A percentile compares a stretch with the other conserved stretches of the same genome.
phyloP scores from a whole-genome alignment of 1,284 basidiomycete species.

The Cutaneotrichosporon cavernicola region DNA sequence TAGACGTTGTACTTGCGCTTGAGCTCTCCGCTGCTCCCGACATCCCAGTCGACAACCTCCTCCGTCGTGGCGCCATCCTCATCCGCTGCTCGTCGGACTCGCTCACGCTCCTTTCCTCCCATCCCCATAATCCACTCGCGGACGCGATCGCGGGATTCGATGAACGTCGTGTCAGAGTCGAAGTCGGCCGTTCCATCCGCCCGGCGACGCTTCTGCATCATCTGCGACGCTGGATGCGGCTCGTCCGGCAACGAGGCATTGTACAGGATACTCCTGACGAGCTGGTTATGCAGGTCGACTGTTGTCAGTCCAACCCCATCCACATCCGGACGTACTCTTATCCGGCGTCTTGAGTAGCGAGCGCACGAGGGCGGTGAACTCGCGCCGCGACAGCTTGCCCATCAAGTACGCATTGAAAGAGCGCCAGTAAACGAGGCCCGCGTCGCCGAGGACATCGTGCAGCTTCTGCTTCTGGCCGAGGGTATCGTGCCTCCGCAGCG shows the following conservation, averaged over 20 bases:
- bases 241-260: slow-evolving; percentile 43
- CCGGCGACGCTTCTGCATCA: slow-evolving; percentile 37
- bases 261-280: slow-evolving; percentile 47
- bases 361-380: slow-evolving; percentile 45
- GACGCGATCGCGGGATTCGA: slow-evolving; percentile 42
- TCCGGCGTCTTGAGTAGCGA: slow-evolving; percentile 40
- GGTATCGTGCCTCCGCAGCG: slow-evolving; percentile 39
- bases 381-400: slow-evolving; percentile 44
- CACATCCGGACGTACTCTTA: neutral
- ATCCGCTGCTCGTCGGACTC: slow-evolving; percentile 28
- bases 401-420: slow-evolving; percentile 49
- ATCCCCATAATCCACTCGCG: slow-evolving; percentile 46
- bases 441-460: slow-evolving; percentile 68
- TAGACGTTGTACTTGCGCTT: slow-evolving; percentile 26
- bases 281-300: slow-evolving; percentile 51
- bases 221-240: slow-evolving; percentile 27
- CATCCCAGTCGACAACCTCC: slow-evolving; percentile 15
- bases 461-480: slow-evolving; percentile 70
- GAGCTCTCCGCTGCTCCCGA: slow-evolving; percentile 13
- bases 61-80: slow-evolving; percentile 24
- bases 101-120: slow-evolving; percentile 36
- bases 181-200: slow-evolving; percentile 39
- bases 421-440: slow-evolving; percentile 60
- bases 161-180: slow-evolving; percentile 39
- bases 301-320: neutral